Evolutionary conservation across 2,329 filamentous ascomycete genomes (phyloP).

Genomic region (Talaromyces verruculosus): DNA sequence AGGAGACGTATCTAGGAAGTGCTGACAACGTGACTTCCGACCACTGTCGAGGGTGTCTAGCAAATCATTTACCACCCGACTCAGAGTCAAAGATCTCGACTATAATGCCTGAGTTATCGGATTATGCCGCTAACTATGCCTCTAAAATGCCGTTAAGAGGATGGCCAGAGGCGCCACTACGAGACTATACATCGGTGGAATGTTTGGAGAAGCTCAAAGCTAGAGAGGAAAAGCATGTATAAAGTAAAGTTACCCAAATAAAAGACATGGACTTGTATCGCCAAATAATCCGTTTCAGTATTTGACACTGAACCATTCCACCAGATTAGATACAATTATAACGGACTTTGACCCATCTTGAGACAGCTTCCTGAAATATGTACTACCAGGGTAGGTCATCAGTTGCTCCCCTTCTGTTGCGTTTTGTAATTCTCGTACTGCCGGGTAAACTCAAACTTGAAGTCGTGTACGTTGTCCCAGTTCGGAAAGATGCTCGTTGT

Average conservation of each 20-base stretch:
- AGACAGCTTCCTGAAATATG: no score
- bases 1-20: constrained; percentile 13
- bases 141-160: neutral
- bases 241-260: neutral
- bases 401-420: no score
- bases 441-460: no score
- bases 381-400: no score
- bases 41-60: neutral
- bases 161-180: constrained; percentile 8
- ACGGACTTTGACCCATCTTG: no score
- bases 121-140: neutral
- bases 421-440: no score
- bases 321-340: no score
- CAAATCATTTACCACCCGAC: neutral
- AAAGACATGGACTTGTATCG: neutral
- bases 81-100: neutral
- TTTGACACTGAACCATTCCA: no score
- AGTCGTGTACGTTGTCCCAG: no score
- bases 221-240: neutral
- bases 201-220: constrained; percentile 11
- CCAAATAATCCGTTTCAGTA: neutral
- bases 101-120: neutral
- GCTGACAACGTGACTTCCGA: neutral
- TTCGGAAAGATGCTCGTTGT: no score
- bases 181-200: neutral